Conservation (phyloP, 2,329 filamentous ascomycete species). For the Penicillium palitans region DNA sequence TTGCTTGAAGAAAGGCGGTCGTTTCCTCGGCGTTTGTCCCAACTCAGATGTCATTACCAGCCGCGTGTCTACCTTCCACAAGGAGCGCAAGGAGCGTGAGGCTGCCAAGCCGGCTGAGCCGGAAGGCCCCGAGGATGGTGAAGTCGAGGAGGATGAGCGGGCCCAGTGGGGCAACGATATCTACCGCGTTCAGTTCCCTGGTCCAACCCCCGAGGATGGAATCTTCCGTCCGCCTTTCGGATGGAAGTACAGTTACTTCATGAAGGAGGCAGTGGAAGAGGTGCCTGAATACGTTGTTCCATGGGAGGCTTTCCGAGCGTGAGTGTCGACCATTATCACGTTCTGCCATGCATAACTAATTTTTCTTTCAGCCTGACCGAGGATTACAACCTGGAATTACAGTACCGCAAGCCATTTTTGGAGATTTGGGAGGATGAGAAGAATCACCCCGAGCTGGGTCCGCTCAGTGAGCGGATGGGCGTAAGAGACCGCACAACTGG, state of each 20-base stretch:
- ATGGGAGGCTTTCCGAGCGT: slow-evolving; percentile 93
- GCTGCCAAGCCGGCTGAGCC: slow-evolving; percentile 43
- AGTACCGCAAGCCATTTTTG: slow-evolving; percentile 86
- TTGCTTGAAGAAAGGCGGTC: slow-evolving; percentile 85
- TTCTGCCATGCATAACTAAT: slow-evolving; percentile 10
- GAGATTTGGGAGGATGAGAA: slow-evolving; percentile 94
- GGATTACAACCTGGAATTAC: slow-evolving; percentile 92
- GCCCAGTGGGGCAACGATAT: slow-evolving; percentile 90
- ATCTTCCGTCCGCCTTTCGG: slow-evolving; percentile 92
- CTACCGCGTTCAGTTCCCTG: slow-evolving; percentile 86
- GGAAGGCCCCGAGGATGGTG: slow-evolving; percentile 45
- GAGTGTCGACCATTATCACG: slow-evolving; percentile 20
- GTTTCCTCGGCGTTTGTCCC: slow-evolving; percentile 94
- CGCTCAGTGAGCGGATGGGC: slow-evolving; percentile 92
- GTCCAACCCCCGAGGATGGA: slow-evolving; percentile 78
- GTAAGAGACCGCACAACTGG: slow-evolving; percentile 72
- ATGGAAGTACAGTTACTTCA: slow-evolving; percentile 97
- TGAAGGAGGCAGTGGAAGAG: slow-evolving; percentile 93
- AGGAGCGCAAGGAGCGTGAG: slow-evolving; percentile 50
- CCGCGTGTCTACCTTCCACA: slow-evolving; percentile 75
- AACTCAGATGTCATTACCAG: slow-evolving; percentile 88
- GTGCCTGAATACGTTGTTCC: slow-evolving; percentile 97
- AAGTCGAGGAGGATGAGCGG: slow-evolving; percentile 61
- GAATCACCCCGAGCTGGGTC: slow-evolving; percentile 76
- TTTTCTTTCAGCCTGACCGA: slow-evolving; percentile 64